Conservation (phyloP, 2,329 filamentous ascomycete species). For the Colletotrichum chlorophyti region DNA sequence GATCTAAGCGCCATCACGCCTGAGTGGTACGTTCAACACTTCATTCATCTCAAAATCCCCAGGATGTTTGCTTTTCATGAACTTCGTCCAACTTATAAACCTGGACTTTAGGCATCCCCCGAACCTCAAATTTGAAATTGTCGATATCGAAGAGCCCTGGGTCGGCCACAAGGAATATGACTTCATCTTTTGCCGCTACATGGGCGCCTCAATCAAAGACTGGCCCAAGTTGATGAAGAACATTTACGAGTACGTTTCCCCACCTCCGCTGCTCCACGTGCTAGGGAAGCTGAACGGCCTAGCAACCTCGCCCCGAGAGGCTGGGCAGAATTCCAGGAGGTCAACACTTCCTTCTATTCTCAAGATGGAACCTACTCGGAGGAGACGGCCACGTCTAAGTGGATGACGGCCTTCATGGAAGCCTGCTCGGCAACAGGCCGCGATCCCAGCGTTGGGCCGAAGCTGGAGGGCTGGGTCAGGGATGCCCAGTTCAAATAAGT, state of each 20-base stretch:
- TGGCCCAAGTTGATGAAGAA: conserved; percentile 21
- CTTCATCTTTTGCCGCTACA: conserved; percentile 37
- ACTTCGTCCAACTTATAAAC: not conserved
- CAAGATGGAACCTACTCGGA: conserved; percentile 33
- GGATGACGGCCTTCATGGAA: conserved; percentile 29
- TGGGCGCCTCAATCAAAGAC: conserved; percentile 16
- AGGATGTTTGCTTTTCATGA: not conserved
- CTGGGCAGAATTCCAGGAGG: conserved; percentile 37
- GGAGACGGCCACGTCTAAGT: conserved; percentile 16
- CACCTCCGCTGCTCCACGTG: not conserved
- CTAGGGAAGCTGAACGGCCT: not conserved
- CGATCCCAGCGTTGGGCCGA: conserved; percentile 39
- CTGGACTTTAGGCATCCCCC: conserved; percentile 53
- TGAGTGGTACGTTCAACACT: conserved; percentile 29
- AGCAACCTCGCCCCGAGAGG: conserved; percentile 44
- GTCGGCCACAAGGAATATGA: conserved; percentile 43
- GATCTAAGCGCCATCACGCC: conserved; percentile 19
- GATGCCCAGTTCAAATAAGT: conserved; percentile 46
- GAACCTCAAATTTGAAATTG: conserved; percentile 70
- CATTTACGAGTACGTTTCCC: conserved; percentile 19
- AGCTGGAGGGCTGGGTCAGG: conserved; percentile 39
- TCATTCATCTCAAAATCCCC: not conserved
- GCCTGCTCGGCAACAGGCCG: conserved; percentile 35
- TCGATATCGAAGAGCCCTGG: conserved; percentile 64
- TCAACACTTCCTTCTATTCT: conserved; percentile 30